Evolutionary conservation across 176 grass and related monocot genomes (phyloP).

Genomic region (Oryza longistaminata): DNA sequence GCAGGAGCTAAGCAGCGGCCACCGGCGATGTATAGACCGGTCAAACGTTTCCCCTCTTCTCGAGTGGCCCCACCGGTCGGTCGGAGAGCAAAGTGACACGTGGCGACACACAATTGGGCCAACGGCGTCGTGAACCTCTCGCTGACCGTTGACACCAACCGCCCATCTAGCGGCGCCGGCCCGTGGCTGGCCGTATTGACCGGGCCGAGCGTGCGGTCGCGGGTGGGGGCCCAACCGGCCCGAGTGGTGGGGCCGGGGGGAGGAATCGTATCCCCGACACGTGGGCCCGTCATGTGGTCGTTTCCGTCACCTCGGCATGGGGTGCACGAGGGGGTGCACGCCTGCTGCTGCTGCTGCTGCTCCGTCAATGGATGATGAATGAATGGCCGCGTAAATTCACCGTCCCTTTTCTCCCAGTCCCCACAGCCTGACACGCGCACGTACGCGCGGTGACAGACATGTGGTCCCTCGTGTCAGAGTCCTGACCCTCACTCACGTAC

Average conservation of each 20-base stretch:
- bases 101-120: neutral
- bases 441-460: neutral
- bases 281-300: conserved; percentile 38
- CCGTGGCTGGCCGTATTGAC: conserved; percentile 9
- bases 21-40: conserved; percentile 6
- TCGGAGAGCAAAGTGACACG: neutral
- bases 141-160: conserved; percentile 8
- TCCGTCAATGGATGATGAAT: neutral
- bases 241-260: neutral
- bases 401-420: too few species aligned
- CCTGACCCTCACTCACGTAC: neutral
- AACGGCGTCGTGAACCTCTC: neutral
- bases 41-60: neutral
- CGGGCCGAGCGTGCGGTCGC: conserved; percentile 30
- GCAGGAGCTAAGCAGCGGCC: too few species aligned
- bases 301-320: conserved; percentile 47
- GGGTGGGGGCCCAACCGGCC: neutral
- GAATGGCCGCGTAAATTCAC: neutral
- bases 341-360: too few species aligned
- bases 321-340: conserved; percentile 29
- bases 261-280: conserved; percentile 41
- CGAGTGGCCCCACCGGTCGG: neutral
- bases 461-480: neutral
- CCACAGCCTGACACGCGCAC: neutral
- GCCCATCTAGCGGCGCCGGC: too few species aligned